These are phyloP conservation scores for Plasmodium blacklocki DNA, from an alignment of 169 alveolate genomes.

Conservation along the genomic window DNA sequence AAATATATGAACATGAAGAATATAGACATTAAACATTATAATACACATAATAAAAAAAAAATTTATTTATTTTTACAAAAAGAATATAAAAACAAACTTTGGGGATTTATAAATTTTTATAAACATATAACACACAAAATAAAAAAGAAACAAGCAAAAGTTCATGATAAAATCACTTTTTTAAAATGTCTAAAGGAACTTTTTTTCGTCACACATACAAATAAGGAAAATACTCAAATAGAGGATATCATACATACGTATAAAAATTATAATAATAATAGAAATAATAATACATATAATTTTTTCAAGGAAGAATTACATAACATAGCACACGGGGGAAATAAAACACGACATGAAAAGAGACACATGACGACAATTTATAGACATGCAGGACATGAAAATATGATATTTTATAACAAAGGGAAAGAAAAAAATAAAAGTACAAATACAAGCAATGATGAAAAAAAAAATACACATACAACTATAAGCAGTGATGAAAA, in stretches of 20 bases:
- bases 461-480: constrained; percentile 2
- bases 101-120: constrained; percentile 30
- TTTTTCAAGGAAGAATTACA: too few relatives aligned
- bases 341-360: too few relatives aligned
- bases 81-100: constrained; percentile 34
- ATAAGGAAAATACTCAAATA: too few relatives aligned
- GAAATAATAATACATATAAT: too few relatives aligned
- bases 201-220: too few relatives aligned
- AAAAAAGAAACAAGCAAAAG: neutral
- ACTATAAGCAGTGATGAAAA: neutral
- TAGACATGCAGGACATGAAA: too few relatives aligned
- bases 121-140: constrained; percentile 36
- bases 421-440: neutral
- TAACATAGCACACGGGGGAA: too few relatives aligned
- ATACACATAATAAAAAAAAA: constrained; percentile 3
- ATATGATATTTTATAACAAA: neutral
- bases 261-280: too few relatives aligned
- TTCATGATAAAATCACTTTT: too few relatives aligned
- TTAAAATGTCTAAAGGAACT: too few relatives aligned
- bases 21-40: neutral
- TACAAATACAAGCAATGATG: neutral
- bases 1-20: neutral
- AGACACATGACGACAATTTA: too few relatives aligned
- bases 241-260: too few relatives aligned
- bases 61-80: constrained; percentile 8